phyloP scores from a whole-genome alignment of 805 yeast species.

The Ascoidea rubescens region DNA sequence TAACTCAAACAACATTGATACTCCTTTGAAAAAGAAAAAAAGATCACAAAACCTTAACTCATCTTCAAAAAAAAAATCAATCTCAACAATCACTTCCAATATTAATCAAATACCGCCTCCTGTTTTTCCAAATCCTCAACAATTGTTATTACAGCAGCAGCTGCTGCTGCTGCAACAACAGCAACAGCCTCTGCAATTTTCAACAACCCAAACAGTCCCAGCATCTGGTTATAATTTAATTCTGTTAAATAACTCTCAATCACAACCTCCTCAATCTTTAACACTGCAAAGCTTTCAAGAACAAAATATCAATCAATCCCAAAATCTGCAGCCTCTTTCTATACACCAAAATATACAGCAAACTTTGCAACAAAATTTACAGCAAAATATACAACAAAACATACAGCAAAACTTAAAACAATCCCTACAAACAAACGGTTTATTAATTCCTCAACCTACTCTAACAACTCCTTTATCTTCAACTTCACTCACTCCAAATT shows the following conservation, averaged over 20 bases:
- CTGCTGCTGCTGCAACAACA: constrained; percentile 12
- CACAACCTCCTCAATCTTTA: constrained; percentile 3
- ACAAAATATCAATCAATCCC: neutral
- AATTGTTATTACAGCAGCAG: neutral
- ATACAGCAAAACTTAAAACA: neutral
- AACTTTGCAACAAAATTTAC: neutral
- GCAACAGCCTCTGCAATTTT: constrained; percentile 3
- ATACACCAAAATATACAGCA: neutral
- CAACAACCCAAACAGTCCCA: neutral
- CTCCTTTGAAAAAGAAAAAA: too few relatives aligned
- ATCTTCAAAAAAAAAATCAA: too few relatives aligned
- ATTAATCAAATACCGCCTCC: neutral
- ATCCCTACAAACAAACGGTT: too few relatives aligned
- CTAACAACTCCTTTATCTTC: neutral
- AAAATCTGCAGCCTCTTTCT: constrained; percentile 2
- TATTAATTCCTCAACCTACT: too few relatives aligned
- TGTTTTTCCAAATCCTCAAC: neutral
- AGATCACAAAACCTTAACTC: too few relatives aligned
- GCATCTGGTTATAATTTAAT: too few relatives aligned
- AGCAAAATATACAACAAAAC: neutral
- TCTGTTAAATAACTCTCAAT: neutral
- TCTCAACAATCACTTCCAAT: too few relatives aligned
- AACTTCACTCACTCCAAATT: constrained; percentile 3
- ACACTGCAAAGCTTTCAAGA: constrained; percentile 4
- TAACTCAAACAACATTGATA: too few relatives aligned